Conservation (phyloP, 139 green algal species). For the Eudorina sp. region DNA sequence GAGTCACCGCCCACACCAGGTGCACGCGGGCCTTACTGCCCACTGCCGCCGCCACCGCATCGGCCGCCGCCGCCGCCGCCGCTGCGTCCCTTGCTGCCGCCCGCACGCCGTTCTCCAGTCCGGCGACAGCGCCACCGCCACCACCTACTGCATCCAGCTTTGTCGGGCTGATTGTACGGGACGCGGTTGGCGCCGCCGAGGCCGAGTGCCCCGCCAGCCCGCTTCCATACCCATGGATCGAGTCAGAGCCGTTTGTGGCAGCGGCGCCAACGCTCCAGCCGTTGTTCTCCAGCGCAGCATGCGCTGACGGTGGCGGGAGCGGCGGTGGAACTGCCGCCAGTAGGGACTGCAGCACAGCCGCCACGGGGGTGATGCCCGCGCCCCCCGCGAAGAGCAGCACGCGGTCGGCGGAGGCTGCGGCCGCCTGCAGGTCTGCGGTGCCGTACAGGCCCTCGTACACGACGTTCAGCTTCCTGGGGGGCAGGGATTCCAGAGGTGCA, state of each 20-base stretch:
- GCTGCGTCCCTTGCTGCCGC: not conserved
- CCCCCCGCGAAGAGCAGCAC: constrained; percentile 33
- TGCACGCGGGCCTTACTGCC: not conserved
- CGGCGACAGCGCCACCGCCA: too few relatives aligned
- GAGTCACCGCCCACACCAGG: constrained; percentile 37
- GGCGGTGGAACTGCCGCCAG: not conserved
- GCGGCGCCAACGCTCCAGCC: too few relatives aligned
- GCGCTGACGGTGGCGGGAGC: not conserved
- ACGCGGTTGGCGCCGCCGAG: too few relatives aligned
- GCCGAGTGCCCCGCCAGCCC: too few relatives aligned
- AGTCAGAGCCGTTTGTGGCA: too few relatives aligned
- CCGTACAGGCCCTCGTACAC: constrained; percentile 43
- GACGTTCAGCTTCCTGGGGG: constrained; percentile 18
- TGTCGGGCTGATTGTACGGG: too few relatives aligned
- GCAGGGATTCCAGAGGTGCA: not conserved
- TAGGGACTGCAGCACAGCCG: constrained; percentile 17
- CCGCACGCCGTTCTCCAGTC: too few relatives aligned
- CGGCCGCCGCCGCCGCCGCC: not conserved
- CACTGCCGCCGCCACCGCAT: not conserved
- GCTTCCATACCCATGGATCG: too few relatives aligned
- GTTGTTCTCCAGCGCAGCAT: too few relatives aligned
- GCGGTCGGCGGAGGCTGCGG: not conserved
- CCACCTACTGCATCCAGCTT: too few relatives aligned
- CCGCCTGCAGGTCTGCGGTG: constrained; percentile 37
- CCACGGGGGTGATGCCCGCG: constrained; percentile 34